Conservation (phyloP, 208 protist genomes). For the Angomonas ambiguus region DNA sequence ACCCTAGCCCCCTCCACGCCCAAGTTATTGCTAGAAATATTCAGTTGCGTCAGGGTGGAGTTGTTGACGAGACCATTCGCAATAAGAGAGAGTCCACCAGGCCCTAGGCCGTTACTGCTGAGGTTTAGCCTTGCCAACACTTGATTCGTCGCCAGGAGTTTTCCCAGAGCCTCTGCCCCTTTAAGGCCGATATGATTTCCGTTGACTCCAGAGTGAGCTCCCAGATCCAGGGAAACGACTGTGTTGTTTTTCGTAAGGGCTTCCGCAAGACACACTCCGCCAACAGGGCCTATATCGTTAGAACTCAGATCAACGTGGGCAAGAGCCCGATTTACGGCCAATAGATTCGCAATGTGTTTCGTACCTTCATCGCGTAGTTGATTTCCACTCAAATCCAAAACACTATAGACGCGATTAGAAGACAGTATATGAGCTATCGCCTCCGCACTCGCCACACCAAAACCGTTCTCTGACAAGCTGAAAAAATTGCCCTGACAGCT, state of each 20-base stretch:
- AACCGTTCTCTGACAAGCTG: constrained; percentile 81
- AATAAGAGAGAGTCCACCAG: constrained; percentile 61
- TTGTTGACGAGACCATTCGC: constrained; percentile 61
- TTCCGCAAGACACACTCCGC: constrained; percentile 66
- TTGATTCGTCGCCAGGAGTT: constrained; percentile 70
- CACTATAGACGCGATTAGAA: constrained; percentile 72
- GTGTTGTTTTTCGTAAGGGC: constrained; percentile 86
- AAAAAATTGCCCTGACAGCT: constrained; percentile 89
- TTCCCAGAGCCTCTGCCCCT: constrained; percentile 75
- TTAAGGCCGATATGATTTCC: constrained; percentile 87
- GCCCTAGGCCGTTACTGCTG: constrained; percentile 85
- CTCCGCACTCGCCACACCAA: constrained; percentile 66
- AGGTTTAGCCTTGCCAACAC: constrained; percentile 85
- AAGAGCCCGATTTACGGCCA: constrained; percentile 69
- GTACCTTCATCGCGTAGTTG: constrained; percentile 85
- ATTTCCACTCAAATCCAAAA: constrained; percentile 90
- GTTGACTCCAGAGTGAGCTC: constrained; percentile 79
- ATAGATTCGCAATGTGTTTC: constrained; percentile 66
- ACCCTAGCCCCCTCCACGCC: constrained; percentile 57
- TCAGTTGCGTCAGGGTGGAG: constrained; percentile 69
- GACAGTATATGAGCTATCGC: constrained; percentile 79
- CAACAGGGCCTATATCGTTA: constrained; percentile 87
- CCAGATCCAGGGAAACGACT: constrained; percentile 89
- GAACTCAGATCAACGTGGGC: constrained; percentile 85
- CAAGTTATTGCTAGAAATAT: constrained; percentile 87